A percentile compares a stretch with the other conserved stretches of the same genome.
These are phyloP conservation scores for Linum usitatissimum DNA, from an alignment of 345 rosid genomes.

Conservation along the genomic window DNA sequence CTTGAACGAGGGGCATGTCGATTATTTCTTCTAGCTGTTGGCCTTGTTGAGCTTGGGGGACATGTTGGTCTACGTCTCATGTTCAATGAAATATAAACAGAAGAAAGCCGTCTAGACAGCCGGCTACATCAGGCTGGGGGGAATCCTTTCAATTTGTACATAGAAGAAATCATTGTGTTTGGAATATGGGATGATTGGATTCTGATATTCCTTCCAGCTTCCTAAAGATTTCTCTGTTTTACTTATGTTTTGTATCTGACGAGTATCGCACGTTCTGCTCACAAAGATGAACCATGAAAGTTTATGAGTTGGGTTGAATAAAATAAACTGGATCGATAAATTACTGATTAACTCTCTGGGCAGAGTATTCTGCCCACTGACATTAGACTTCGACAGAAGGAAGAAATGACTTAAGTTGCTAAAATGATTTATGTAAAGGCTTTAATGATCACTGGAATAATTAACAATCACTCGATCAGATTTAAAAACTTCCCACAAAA, in stretches of 20 bases:
- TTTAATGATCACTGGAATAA: no score
- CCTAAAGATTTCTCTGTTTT: background rate
- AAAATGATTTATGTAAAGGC: no score
- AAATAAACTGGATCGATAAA: no score
- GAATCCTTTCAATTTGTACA: background rate
- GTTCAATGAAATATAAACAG: slow-evolving; percentile 59
- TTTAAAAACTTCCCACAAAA: no score
- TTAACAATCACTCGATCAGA: no score
- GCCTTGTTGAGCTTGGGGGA: slow-evolving; percentile 65
- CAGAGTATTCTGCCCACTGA: no score
- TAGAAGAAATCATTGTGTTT: background rate
- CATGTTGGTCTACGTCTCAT: slow-evolving; percentile 48
- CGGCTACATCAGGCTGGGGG: background rate
- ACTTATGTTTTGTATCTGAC: background rate
- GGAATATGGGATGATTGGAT: background rate
- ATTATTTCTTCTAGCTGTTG: slow-evolving; percentile 87
- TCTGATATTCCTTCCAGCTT: background rate
- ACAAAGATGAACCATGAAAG: background rate
- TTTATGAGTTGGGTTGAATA: no score
- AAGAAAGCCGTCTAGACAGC: slow-evolving; percentile 30
- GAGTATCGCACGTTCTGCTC: background rate
- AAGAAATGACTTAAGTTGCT: no score
- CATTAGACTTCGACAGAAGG: no score
- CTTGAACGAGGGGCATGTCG: slow-evolving; percentile 79
- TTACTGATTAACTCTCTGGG: no score